These are phyloP conservation scores for Pseudozyma thailandica DNA, from an alignment of 1,284 basidiomycete genomes.

Conservation along the genomic window DNA sequence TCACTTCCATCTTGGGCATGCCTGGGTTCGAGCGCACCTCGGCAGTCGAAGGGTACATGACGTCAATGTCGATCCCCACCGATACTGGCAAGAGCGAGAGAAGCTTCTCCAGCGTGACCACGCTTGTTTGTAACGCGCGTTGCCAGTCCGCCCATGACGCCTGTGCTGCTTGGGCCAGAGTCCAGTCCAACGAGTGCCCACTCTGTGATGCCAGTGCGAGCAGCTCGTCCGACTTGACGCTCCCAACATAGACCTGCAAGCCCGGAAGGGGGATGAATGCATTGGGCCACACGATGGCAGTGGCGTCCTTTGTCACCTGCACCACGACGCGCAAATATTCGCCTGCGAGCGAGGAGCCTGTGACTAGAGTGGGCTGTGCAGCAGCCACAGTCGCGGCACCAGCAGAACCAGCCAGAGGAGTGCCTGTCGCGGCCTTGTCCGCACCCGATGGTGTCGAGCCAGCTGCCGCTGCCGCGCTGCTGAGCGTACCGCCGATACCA, in stretches of 20 bases:
- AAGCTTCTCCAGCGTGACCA: slow-evolving; percentile 57
- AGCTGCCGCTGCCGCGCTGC: slow-evolving; percentile 20
- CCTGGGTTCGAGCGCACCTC: slow-evolving; percentile 56
- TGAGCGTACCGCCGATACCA: slow-evolving; percentile 23
- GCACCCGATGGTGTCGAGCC: slow-evolving; percentile 12
- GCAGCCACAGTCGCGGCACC: slow-evolving; percentile 16
- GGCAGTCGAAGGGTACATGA: slow-evolving; percentile 61
- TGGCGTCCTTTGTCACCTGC: slow-evolving; percentile 89
- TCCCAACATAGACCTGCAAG: slow-evolving; percentile 82
- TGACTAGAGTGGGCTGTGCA: slow-evolving; percentile 72
- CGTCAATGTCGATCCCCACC: slow-evolving; percentile 62
- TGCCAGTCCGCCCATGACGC: slow-evolving; percentile 57
- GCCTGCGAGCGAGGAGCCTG: slow-evolving; percentile 86
- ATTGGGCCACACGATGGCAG: slow-evolving; percentile 82
- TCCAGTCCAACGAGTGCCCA: slow-evolving; percentile 36
- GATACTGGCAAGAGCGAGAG: slow-evolving; percentile 57
- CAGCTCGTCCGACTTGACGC: slow-evolving; percentile 85
- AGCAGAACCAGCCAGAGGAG: slow-evolving; percentile 15
- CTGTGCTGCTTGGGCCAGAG: slow-evolving; percentile 17
- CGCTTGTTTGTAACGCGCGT: slow-evolving; percentile 33
- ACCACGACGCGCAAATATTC: slow-evolving; percentile 85
- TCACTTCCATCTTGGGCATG: slow-evolving; percentile 61
- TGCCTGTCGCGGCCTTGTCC: slow-evolving; percentile 18
- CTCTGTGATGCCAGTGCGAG: slow-evolving; percentile 73
- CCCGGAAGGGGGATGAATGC: slow-evolving; percentile 78